These are phyloP conservation scores for Hibiscus mutabilis DNA, from an alignment of 345 rosid genomes.

Conservation along the genomic window DNA sequence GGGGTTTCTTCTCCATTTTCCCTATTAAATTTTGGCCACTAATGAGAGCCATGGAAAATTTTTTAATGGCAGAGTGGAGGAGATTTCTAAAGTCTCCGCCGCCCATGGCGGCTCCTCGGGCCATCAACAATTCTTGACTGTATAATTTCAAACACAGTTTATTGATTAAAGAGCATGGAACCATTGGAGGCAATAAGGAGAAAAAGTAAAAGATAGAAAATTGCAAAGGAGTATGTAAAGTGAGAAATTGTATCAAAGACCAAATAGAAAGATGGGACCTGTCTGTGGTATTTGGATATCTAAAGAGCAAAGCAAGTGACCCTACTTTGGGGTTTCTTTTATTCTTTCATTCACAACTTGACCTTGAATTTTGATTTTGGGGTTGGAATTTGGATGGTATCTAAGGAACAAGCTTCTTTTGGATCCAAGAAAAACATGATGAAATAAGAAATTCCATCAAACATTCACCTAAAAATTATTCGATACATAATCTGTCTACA, in stretches of 20 bases:
- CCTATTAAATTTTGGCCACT: neutral
- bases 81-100: constrained; percentile 15
- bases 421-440: constrained; percentile 6
- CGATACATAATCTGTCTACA: no score
- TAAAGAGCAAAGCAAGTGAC: neutral
- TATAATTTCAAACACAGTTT: no score
- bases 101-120: constrained; percentile 11
- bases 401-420: constrained; percentile 5
- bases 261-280: neutral
- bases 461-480: no score
- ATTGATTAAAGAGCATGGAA: no score
- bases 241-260: constrained; percentile 2
- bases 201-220: constrained; percentile 4
- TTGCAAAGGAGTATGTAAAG: constrained; percentile 5
- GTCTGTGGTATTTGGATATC: constrained; percentile 4
- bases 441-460: neutral
- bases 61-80: neutral
- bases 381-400: neutral
- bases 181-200: constrained; percentile 11
- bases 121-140: constrained; percentile 4
- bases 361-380: neutral
- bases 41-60: neutral
- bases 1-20: neutral
- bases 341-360: neutral
- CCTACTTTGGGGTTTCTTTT: neutral